Evolutionary conservation across 257 asterid genomes (phyloP).

Genomic region (Plectranthus barbatus): DNA sequence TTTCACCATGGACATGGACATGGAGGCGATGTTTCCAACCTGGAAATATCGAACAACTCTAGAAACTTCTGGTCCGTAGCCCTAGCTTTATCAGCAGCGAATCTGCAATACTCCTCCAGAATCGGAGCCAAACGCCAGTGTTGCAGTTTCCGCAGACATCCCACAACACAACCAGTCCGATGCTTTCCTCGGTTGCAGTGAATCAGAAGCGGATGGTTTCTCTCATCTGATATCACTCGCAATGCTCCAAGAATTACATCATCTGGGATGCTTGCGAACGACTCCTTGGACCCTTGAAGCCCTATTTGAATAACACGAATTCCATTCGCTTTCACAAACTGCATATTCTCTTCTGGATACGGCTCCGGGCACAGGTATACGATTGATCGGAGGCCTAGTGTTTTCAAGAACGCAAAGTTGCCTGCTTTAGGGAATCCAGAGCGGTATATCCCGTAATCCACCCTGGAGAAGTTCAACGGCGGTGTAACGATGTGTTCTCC

Average conservation of each 20-base stretch:
- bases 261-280: slow-evolving; percentile 57
- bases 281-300: slow-evolving; percentile 87
- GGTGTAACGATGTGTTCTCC: slow-evolving; percentile 46
- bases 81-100: slow-evolving; percentile 80
- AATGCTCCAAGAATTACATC: slow-evolving; percentile 49
- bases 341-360: slow-evolving; percentile 60
- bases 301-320: slow-evolving; percentile 75
- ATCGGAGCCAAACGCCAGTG: slow-evolving; percentile 78
- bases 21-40: slow-evolving; percentile 9
- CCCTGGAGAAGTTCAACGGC: slow-evolving; percentile 86
- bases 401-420: slow-evolving; percentile 64
- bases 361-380: slow-evolving; percentile 87
- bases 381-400: slow-evolving; percentile 90
- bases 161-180: slow-evolving; percentile 86
- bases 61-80: slow-evolving; percentile 66
- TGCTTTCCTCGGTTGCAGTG: slow-evolving; percentile 98
- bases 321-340: slow-evolving; percentile 62
- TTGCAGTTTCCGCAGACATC: slow-evolving; percentile 72
- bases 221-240: slow-evolving; percentile 56
- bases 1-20: slow-evolving; percentile 17
- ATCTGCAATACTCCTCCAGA: slow-evolving; percentile 70
- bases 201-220: slow-evolving; percentile 69
- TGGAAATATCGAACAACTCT: slow-evolving; percentile 56
- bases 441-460: slow-evolving; percentile 81
- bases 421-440: slow-evolving; percentile 74